Evolutionary conservation across 2,329 filamentous ascomycete genomes (phyloP).

Genomic region (Ophiostoma montium): DNA sequence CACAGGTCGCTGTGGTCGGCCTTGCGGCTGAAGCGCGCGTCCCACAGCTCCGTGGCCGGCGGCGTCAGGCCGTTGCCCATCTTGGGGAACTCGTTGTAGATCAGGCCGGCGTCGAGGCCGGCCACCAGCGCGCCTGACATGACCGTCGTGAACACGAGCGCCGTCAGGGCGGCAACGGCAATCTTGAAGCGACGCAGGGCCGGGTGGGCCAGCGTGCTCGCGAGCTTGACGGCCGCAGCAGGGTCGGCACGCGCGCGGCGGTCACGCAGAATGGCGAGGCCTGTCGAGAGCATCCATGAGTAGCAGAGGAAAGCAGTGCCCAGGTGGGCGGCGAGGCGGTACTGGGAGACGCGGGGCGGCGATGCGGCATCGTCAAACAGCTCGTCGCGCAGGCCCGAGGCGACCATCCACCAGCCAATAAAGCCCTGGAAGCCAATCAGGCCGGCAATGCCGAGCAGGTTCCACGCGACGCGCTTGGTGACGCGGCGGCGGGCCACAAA

Average conservation of each 20-base stretch:
- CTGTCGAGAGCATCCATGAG: conserved; percentile 84
- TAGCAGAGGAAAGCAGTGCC: conserved; percentile 88
- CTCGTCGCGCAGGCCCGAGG: conserved; percentile 88
- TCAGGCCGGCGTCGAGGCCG: conserved; percentile 86
- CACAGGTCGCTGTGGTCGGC: conserved; percentile 70
- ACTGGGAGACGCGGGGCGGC: conserved; percentile 87
- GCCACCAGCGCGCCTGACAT: conserved; percentile 92
- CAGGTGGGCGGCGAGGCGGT: conserved; percentile 79
- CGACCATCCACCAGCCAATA: conserved; percentile 99
- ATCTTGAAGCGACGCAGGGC: conserved; percentile 60
- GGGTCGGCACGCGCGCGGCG: conserved; percentile 58
- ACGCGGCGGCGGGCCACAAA: conserved; percentile 73
- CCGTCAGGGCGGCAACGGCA: conserved; percentile 54
- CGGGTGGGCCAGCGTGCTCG: conserved; percentile 50
- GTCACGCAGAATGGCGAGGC: conserved; percentile 68
- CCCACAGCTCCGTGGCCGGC: conserved; percentile 69
- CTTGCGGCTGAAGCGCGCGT: conserved; percentile 69
- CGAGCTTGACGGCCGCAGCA: conserved; percentile 41
- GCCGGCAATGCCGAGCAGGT: conserved; percentile 68
- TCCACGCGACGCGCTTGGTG: conserved; percentile 59
- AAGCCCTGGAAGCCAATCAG: conserved; percentile 92
- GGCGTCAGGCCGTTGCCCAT: conserved; percentile 81
- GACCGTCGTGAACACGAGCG: conserved; percentile 73
- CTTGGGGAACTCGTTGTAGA: conserved; percentile 96
- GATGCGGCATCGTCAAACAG: conserved; percentile 83